These are phyloP conservation scores for Musa balbisiana DNA, from an alignment of 202 grass and related monocot species.

Conservation along the genomic window DNA sequence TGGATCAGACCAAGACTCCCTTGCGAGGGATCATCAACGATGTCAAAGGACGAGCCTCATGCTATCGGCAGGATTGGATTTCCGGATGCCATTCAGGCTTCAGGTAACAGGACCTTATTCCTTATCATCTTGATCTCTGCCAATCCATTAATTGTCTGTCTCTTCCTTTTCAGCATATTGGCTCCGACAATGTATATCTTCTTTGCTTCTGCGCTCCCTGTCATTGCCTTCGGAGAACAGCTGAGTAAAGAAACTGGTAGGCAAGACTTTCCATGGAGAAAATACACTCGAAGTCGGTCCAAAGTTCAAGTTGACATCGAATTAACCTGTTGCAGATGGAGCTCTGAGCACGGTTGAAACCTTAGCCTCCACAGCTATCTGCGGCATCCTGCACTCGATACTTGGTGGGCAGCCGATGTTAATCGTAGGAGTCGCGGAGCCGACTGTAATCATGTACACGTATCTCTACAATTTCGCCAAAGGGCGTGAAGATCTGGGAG, in stretches of 20 bases:
- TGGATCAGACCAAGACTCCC: constrained; percentile 40
- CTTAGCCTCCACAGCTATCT: constrained; percentile 72
- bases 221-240: constrained; percentile 85
- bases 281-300: neutral
- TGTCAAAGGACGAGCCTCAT: constrained; percentile 55
- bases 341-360: constrained; percentile 73
- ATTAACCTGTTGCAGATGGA: constrained; percentile 38
- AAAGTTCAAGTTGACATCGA: too few species aligned
- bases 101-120: constrained; percentile 28
- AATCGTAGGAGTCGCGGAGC: constrained; percentile 94
- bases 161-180: constrained; percentile 54
- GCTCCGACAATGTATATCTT: constrained; percentile 91
- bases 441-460: constrained; percentile 92
- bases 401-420: constrained; percentile 78
- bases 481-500: constrained; percentile 40
- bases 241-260: constrained; percentile 61
- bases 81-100: constrained; percentile 48
- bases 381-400: constrained; percentile 74
- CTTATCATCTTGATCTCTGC: constrained; percentile 3
- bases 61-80: constrained; percentile 77
- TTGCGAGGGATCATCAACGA: constrained; percentile 54
- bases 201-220: constrained; percentile 87
- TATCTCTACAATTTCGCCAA: constrained; percentile 84
- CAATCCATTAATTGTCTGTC: neutral
- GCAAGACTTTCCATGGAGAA: neutral